Evolutionary conservation across 768 basidiomycete genomes (phyloP), one percentile per base, ranked within the genome.

Genomic region (Suillus americanus): DNA sequence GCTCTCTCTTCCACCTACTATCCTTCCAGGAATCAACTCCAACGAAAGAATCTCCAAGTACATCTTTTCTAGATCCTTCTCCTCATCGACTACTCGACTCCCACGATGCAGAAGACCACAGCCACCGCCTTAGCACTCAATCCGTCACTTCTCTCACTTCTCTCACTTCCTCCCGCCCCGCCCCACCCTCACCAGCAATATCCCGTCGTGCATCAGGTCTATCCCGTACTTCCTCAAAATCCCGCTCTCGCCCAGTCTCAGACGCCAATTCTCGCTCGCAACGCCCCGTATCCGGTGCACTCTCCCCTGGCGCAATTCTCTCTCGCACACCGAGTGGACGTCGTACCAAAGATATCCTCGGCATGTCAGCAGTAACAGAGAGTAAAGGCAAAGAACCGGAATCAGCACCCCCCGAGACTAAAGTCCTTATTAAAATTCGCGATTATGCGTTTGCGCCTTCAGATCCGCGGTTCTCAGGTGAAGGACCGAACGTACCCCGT

Each of bases 101-200:
- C 25, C 57, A 59, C 25, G 57, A 59, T 30, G 18, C 18, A 6
- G 57, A 59, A 20, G 40, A 41, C 18, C 40, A 66, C 38, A 57
- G 40, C 33, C 65, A 67, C 65, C 68, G 72, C 7, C 63, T 73
- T 14, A 73, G 74, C 64, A 64, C 66, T 0, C 72, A 70, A 20
- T 75, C 74, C 8, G 62, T 66, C 13, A 72, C 55, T 53, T 79
- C 74, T 59, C 83, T 66, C 13, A 72, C 55, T 53, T 79, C 74
- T 59, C 83, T 79, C 66, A 79, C 78, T 0, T 81, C 83, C 14
- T 81, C 81, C 0, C 85, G 88, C 5, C 87, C 86, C 40, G 88
- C 88, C 0, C 88, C 88, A 0, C 84, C 84, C 5, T 88, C 86
- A 2, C 88, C 87, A 18, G 84, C 80, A 0, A 63, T 79, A 5